Percentiles rank a stretch among this genome's conserved stretches.
Evolutionary conservation across 441 rosid genomes (phyloP).

Genomic region (Pelargonium cotyledonis): DNA sequence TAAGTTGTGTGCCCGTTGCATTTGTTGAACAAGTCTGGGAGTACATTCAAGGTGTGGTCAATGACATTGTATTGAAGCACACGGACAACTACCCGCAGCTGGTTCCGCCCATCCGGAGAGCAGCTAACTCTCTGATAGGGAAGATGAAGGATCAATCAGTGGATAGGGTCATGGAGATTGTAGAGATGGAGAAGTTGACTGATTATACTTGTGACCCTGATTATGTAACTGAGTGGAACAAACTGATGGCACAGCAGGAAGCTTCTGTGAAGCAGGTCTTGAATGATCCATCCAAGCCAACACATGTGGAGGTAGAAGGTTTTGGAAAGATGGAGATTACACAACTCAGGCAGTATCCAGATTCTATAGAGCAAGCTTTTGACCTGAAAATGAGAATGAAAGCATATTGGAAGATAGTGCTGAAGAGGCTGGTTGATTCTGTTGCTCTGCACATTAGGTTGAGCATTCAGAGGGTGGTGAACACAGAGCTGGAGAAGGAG

Average conservation of each 20-base stretch:
- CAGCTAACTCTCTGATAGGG: slow-evolving; percentile 13
- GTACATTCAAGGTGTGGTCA: slow-evolving; percentile 7
- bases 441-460: slow-evolving; percentile 23
- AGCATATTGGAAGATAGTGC: slow-evolving; percentile 14
- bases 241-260: slow-evolving; percentile 13
- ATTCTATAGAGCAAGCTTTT: slow-evolving; percentile 24
- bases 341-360: slow-evolving; percentile 8
- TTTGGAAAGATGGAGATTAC: slow-evolving; percentile 19
- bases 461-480: slow-evolving; percentile 24
- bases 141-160: slow-evolving; percentile 18
- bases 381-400: slow-evolving; percentile 36
- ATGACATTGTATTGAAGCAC: slow-evolving; percentile 6
- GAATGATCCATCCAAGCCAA: no score
- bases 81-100: slow-evolving; percentile 23
- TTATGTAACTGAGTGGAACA: slow-evolving; percentile 20
- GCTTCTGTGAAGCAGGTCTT: slow-evolving; percentile 8
- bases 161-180: slow-evolving; percentile 9
- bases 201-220: slow-evolving; percentile 39
- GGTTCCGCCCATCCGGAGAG: slow-evolving; percentile 16
- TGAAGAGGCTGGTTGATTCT: slow-evolving; percentile 34
- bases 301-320: background rate
- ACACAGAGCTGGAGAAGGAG: slow-evolving; percentile 28
- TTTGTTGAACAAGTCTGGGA: slow-evolving; percentile 14
- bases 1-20: slow-evolving; percentile 4
- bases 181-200: slow-evolving; percentile 32